Base-by-base conservation (phyloP, 1,284 basidiomycete species). In the Porphyrellus sp. region DNA sequence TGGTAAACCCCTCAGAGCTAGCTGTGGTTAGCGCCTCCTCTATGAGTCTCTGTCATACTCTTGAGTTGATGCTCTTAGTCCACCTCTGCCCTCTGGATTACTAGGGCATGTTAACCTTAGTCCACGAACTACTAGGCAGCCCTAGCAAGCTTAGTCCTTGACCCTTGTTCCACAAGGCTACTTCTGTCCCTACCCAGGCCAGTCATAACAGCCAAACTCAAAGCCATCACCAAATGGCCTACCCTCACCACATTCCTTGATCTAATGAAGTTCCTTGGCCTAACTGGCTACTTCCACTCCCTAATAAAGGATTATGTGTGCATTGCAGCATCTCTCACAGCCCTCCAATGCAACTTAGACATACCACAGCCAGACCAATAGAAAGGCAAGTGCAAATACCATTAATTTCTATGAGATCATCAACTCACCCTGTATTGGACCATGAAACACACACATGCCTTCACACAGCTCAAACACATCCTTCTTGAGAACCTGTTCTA, bases 221-320 rank as follows among this genome's bases (percentile, higher is more conserved):
- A 40, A 16, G 50, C 47, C 5, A 15, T 56, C 4, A 41, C 41
- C 12, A 40, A 58, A 23, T 58, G 56, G 56, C 33, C 49, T 0
- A 7, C 18, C 0, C 47, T 41, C 0, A 1, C 2, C 0, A 43
- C 13, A 7, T 25, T 50, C 1, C 21, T 18, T 2, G 37, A 56
- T 6, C 5, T 56, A 3, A 51, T 51, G 49, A 8, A 21, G 2
- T 58, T 56, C 27, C 28, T 58, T 18, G 52, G 49, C 6, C 51
- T 56, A 7, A 58, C 46, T 1, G 52, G 54, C 4, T 51, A 58
- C 23, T 58, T 56, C 28, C 5, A 49, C 25, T 16, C 44, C 0
- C 46, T 56, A 13, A 53, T 58, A 12, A 21, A 43, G 20, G 42
- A 57, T 27, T 54, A 57, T 16, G 35, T 46, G 4, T 5, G 20